Base-by-base conservation (phyloP, 352 stramenopile genomes). In the Globisporangium nunn region DNA sequence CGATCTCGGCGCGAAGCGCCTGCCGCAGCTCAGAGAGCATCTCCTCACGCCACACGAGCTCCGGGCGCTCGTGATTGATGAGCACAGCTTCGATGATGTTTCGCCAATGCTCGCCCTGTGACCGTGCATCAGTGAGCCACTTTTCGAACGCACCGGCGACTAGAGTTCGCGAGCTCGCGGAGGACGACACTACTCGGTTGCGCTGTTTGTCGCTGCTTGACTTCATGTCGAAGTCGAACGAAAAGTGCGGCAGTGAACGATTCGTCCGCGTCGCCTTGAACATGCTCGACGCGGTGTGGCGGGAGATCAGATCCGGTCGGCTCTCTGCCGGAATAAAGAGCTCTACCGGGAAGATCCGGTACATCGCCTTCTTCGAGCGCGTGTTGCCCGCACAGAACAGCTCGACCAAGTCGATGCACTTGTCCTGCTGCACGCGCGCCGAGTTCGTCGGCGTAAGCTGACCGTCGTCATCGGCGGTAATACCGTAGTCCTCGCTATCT, bases 351-450 rank as follows among this genome's bases (percentile, higher is more conserved):
- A 94, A 76, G 30, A 94, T 85, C 15, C 84, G 75, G 54, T 81
- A 85, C 67, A 94, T 87, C 0, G 70, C 67, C 54, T 81, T 88
- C 56, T 89, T 91, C 0, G 84, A 89, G 1, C 80, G 72, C 14
- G 70, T 84, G 51, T 94, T 94, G 14, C 81, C 81, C 10, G 80
- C 79, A 44, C 81, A 92, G 52, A 92, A 94, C 60, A 92, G 76
- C 45, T 92, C 81, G 35, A 94, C 78, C 2, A 94, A 61, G 45
- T 87, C 76, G 18, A 85, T 78, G 35, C 63, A 75, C 33, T 88
- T 80, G 28, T 87, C 71, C 17, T 73, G 51, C 49, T 67, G 52
- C n/a, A 56, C 50, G 3, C 52, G 60, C 2, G 54, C 40, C 1
- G 73, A 76, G 48, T 78, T 76, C 0, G 71, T 83, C 29, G 73